phyloP scores from a whole-genome alignment of 2,329 filamentous ascomycete genomes.

The Dactylonectria macrodidyma region DNA sequence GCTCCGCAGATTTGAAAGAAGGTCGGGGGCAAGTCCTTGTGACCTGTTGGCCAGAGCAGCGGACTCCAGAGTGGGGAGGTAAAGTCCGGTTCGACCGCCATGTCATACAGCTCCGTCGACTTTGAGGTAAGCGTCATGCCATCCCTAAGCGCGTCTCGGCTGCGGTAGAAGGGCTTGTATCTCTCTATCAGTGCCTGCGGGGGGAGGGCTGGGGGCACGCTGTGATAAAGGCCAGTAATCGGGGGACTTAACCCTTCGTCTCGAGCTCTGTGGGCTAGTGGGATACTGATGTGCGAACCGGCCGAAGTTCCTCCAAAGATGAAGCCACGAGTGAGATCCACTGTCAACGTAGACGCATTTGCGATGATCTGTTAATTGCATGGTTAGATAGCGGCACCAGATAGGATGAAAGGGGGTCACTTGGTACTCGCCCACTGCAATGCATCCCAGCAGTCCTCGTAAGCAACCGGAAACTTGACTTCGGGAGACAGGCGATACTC shows the following conservation, averaged over 20 bases:
- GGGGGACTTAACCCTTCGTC: constrained; percentile 22
- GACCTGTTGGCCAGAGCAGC: constrained; percentile 1
- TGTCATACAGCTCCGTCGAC: neutral
- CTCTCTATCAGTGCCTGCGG: neutral
- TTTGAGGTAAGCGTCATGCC: neutral
- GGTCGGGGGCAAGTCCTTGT: neutral
- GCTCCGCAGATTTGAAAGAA: constrained; percentile 13
- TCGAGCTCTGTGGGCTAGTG: constrained; percentile 40
- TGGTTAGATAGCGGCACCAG: no score
- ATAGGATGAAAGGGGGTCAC: no score
- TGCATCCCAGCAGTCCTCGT: constrained; percentile 10
- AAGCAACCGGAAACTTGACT: neutral
- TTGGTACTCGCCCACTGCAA: neutral
- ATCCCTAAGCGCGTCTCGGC: neutral
- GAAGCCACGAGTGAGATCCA: constrained; percentile 23
- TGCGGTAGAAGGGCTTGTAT: neutral
- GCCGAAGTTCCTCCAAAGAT: constrained; percentile 48
- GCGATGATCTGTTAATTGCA: neutral
- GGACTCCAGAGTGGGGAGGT: neutral
- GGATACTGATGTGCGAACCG: constrained; percentile 44
- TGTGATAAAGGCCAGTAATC: constrained; percentile 22
- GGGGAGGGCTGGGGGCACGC: neutral
- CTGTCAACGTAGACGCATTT: constrained; percentile 7
- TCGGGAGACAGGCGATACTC: constrained; percentile 12
- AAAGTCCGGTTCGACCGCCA: neutral